Evolutionary conservation across 2,329 filamentous ascomycete species (phyloP).

Genomic region (Parascedosporium putredinis): DNA sequence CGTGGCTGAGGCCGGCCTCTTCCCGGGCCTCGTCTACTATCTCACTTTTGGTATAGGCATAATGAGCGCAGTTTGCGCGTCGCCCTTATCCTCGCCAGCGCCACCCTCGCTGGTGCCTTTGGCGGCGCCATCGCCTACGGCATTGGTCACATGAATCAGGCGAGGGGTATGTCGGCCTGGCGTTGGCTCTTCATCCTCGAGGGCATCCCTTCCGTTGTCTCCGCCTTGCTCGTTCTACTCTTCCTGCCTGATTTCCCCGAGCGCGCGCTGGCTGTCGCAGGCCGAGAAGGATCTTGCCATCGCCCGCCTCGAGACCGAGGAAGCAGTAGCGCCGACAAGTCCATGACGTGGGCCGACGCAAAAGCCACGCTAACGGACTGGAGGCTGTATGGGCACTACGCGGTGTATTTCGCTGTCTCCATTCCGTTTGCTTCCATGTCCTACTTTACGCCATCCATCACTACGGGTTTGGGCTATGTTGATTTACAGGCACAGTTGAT

Average conservation of each 20-base stretch:
- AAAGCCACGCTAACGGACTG: constrained; percentile 57
- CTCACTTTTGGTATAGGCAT: constrained; percentile 67
- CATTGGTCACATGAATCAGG: constrained; percentile 60
- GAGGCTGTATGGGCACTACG: constrained; percentile 57
- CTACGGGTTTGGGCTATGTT: constrained; percentile 37
- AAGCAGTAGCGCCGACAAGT: constrained; percentile 47
- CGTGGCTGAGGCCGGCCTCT: constrained; percentile 59
- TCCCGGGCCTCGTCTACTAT: constrained; percentile 57
- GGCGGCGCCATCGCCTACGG: constrained; percentile 64
- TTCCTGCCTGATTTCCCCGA: constrained; percentile 59
- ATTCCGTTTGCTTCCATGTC: constrained; percentile 49
- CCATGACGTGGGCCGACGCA: constrained; percentile 56
- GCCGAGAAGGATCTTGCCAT: constrained; percentile 47
- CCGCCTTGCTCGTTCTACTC: constrained; percentile 52
- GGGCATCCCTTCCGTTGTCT: constrained; percentile 55
- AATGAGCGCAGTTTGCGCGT: constrained; percentile 60
- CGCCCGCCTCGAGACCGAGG: constrained; percentile 32
- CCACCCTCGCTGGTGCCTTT: constrained; percentile 61
- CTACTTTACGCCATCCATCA: constrained; percentile 53
- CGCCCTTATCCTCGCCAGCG: constrained; percentile 58
- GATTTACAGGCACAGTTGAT: constrained; percentile 52
- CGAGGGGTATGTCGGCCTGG: constrained; percentile 55
- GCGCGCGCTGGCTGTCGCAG: constrained; percentile 38
- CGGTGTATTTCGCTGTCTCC: constrained; percentile 40
- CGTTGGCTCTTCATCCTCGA: constrained; percentile 52